Evolutionary conservation across 2,329 filamentous ascomycete genomes (phyloP).

Genomic region (Plenodomus tracheiphilus): DNA sequence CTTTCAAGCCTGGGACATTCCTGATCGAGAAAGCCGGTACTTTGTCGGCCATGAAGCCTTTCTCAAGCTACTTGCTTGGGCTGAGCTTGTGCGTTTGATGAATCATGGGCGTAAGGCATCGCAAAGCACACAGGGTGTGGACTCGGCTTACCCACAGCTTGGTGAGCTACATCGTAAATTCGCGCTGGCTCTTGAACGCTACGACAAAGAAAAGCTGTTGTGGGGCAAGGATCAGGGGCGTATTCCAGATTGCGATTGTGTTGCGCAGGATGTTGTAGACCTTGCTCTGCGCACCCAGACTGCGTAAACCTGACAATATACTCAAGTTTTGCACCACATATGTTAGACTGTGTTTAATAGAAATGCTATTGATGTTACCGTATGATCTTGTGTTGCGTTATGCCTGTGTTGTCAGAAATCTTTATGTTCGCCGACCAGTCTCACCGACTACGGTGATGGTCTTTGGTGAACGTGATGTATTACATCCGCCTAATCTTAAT

Average conservation of each 20-base stretch:
- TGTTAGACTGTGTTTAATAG: too few relatives aligned
- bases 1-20: conserved; percentile 11
- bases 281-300: conserved; percentile 4
- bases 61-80: conserved; percentile 15
- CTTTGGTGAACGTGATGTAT: too few relatives aligned
- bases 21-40: conserved; percentile 1
- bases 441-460: too few relatives aligned
- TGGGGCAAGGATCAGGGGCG: conserved; percentile 3
- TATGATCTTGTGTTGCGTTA: too few relatives aligned
- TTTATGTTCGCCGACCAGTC: background rate
- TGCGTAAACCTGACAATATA: too few relatives aligned
- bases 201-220: conserved; percentile 11
- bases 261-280: conserved; percentile 11
- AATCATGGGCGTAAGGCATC: conserved; percentile 1
- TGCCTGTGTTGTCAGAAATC: too few relatives aligned
- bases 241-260: conserved; percentile 5
- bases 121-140: background rate
- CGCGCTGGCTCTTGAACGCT: conserved; percentile 5
- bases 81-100: conserved; percentile 16
- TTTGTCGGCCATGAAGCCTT: conserved; percentile 10
- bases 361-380: too few relatives aligned
- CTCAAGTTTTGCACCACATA: too few relatives aligned
- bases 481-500: too few relatives aligned
- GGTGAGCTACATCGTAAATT: conserved; percentile 9
- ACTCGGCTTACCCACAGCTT: conserved; percentile 2